Base-by-base conservation (phyloP, 1,139 yeast genomes). In the Suhomyces guaymorum region DNA sequence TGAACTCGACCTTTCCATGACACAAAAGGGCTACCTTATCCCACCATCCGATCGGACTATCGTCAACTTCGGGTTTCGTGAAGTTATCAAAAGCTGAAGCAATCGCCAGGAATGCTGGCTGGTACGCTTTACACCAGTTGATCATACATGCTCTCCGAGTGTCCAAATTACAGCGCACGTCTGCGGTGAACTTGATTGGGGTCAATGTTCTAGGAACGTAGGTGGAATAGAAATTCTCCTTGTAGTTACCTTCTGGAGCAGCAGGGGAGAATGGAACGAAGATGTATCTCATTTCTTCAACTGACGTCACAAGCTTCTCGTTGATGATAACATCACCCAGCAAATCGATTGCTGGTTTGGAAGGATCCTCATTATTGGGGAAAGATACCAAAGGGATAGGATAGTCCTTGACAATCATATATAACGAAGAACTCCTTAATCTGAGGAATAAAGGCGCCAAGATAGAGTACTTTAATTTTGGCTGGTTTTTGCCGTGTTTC, bases 31-130 rank as follows among this genome's bases (percentile, higher is more conserved):
- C 59, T 15, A 67, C 37, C 35, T 71, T 71, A 44, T 71, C 85
- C 84, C 75, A 84, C 66, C 68, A 83, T 0, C 97, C 97, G 17
- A 89, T 63, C 28, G 87, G 86, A 39, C 96, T 85, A 15, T 89
- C 90, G 55, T 92, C 97, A 11, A 85, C 67, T 9, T 80, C 82
- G 0, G 89, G 87, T 46, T 81, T 83, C 32, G 73, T 81, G 73
- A 63, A 78, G 59, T 64, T 85, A 55, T 51, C 82, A 45, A 62
- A 79, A 60, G 60, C 75, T 42, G 49, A 51, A 41, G 53, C 54
- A 27, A 51, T 61, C 5, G 69, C 57, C 59, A 57, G 61, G 10
- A 71, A 39, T 3, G 67, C 68, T 2, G 75, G 60, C 38, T 53
- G 68, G 40, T 69, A 69, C 0, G 75, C 56, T 41, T 69, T 70